Evolutionary conservation across 2,329 filamentous ascomycete genomes (phyloP), one percentile per base, ranked within the genome.

Genomic region (Calonectria pseudoturangicola): DNA sequence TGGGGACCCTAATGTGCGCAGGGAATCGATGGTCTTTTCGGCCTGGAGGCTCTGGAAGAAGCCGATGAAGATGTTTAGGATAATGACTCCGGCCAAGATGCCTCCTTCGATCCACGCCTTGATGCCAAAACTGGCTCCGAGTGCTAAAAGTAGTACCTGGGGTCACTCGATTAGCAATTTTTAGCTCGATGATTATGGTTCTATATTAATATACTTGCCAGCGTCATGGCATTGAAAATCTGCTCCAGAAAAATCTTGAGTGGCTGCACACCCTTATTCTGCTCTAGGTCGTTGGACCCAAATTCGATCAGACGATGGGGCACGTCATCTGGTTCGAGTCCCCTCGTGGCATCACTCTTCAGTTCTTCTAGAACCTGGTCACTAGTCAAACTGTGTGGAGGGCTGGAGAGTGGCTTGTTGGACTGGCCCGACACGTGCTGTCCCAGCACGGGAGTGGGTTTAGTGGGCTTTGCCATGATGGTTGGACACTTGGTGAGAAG

Each of bases 221-320:
- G 76, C 56, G 88, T 90, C 90, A 92, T 91, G 13, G 90, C 89
- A 80, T 92, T 92, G 70, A 86, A 87, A 43, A 91, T 81, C 79
- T 92, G 90, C 33, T 88, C 86, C 21, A 91, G 75, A n/a, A 92
- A 81, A 51, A 92, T 91, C 80, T 91, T 91, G 58, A 86, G 69
- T 85, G 87, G 80, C 83, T 84, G 88, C 36, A 93, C 89, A 4
- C 88, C 80, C 65, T 80, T 78, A 21, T 78, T 79, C 25, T 82
- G 76, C 8, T 77, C 89, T 3, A 93, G 84, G 69, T 91, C 87
- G 77, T 93, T 93, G 27, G 84, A 79, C 8, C 91, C 91, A 83
- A 87, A 88, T 64, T 89, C 82, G n/a, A 86, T 83, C 7, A 91
- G 79, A 15, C 90, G 85, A 27, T 83, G 77, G 63, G 86, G 83